Conservation (phyloP, 345 rosid genomes). For the Citropsis articulata region DNA sequence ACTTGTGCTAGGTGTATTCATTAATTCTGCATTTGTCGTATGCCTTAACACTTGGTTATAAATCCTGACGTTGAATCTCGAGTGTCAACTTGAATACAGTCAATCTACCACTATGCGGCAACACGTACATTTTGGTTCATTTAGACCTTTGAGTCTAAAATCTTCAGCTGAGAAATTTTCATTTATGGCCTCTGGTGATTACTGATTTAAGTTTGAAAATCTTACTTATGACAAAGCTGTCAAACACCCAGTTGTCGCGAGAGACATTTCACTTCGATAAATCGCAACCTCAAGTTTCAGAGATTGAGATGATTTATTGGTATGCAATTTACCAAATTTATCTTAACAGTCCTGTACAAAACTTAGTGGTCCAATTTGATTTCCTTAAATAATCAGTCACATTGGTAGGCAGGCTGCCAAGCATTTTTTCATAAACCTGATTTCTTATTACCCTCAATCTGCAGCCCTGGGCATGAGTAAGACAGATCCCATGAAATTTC, state of each 20-base stretch:
- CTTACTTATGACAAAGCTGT: not conserved
- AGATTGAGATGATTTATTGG: not conserved
- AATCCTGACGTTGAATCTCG: no score
- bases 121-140: not conserved
- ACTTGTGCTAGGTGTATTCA: not conserved
- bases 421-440: not conserved
- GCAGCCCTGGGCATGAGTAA: constrained; percentile 5
- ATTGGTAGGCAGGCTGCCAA: not conserved
- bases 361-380: not conserved
- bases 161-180: not conserved
- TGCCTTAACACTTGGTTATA: not conserved
- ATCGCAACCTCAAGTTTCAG: not conserved
- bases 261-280: not conserved
- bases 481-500: constrained; percentile 15
- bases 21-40: constrained; percentile 15
- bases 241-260: not conserved
- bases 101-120: not conserved
- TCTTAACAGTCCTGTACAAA: not conserved
- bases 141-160: not conserved
- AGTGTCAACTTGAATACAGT: no score
- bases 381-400: not conserved
- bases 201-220: not conserved
- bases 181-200: not conserved
- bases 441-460: constrained; percentile 6
- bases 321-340: not conserved